Evolutionary conservation across 129 eudicot genomes (phyloP).

Genomic region (Flaveria brownii): DNA sequence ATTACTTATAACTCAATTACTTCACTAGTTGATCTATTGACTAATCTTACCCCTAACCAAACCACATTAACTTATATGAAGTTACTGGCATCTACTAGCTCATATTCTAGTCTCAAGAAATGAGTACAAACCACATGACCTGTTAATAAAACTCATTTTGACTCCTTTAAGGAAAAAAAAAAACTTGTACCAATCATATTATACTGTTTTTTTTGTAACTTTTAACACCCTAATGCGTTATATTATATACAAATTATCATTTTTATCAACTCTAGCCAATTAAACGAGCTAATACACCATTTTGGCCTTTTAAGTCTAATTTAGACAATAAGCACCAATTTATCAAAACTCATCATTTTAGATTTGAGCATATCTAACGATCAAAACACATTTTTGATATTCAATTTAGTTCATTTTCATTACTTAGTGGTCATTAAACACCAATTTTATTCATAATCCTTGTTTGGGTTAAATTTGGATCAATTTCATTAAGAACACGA

Average conservation of each 20-base stretch:
- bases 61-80: background rate
- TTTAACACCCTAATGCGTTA: background rate
- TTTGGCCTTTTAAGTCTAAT: background rate
- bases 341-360: background rate
- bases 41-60: background rate
- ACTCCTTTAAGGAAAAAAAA: background rate
- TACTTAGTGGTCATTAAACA: background rate
- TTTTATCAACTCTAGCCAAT: background rate
- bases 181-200: background rate
- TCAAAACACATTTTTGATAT: background rate
- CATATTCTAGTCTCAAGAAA: background rate
- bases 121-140: background rate
- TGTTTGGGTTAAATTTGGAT: too few species aligned
- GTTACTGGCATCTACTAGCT: background rate
- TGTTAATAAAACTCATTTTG: background rate
- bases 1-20: background rate
- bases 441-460: background rate
- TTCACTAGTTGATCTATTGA: background rate
- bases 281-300: background rate
- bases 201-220: background rate
- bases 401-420: background rate
- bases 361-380: background rate
- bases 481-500: too few species aligned
- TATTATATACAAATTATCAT: background rate
- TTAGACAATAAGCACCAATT: background rate